phyloP scores from a whole-genome alignment of 2,329 filamentous ascomycete genomes.

The Pseudocercospora eumusae region DNA sequence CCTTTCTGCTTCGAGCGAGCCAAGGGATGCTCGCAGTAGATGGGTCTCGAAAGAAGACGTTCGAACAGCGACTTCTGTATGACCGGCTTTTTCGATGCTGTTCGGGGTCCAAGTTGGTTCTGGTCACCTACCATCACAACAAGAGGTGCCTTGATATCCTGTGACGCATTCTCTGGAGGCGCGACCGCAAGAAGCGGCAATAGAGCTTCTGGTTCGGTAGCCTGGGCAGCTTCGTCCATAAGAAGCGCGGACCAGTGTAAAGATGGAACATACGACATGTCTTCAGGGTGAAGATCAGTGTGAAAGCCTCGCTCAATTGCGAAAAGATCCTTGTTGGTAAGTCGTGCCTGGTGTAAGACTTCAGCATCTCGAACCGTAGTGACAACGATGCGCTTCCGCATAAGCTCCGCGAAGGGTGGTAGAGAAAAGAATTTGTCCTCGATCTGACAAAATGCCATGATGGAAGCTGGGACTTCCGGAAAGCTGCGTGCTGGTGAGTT shows the following conservation, averaged over 20 bases:
- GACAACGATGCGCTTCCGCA: constrained; percentile 30
- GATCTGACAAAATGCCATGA: constrained; percentile 32
- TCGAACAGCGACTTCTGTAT: constrained; percentile 33
- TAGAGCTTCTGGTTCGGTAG: constrained; percentile 32
- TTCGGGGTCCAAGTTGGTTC: constrained; percentile 34
- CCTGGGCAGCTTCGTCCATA: constrained; percentile 36
- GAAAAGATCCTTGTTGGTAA: constrained; percentile 32
- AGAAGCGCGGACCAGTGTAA: constrained; percentile 32
- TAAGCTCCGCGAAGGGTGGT: constrained; percentile 28
- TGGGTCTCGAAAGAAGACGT: constrained; percentile 26
- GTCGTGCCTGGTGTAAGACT: constrained; percentile 27
- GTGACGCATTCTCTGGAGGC: constrained; percentile 22
- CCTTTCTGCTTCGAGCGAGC: constrained; percentile 28
- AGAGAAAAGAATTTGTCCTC: constrained; percentile 32
- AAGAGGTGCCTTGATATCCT: constrained; percentile 1
- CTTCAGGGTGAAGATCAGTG: constrained; percentile 24
- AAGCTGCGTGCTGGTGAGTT: constrained; percentile 32
- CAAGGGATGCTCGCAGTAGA: constrained; percentile 33
- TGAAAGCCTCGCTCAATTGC: constrained; percentile 24
- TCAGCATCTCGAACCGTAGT: constrained; percentile 31
- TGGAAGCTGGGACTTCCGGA: constrained; percentile 30
- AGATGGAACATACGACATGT: constrained; percentile 4
- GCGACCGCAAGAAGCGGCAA: constrained; percentile 28
- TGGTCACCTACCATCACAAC: constrained; percentile 35
- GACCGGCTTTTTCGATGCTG: constrained; percentile 26